Base-by-base conservation (phyloP, 257 asterid genomes). In the Salvia rosmarinus region DNA sequence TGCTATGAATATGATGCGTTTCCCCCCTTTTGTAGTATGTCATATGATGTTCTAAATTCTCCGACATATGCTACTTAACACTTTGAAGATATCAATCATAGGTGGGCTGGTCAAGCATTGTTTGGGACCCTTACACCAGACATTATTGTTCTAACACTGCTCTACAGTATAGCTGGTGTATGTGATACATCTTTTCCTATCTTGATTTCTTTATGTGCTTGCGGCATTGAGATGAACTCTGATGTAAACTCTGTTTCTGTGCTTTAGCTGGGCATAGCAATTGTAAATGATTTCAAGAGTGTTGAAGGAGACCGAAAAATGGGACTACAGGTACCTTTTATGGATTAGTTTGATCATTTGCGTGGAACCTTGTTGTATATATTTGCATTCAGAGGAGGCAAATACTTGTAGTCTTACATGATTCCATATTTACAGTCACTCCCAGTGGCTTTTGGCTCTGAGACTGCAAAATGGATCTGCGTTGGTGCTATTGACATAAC, bases 91-190 rank as follows among this genome's bases (percentile, higher is more conserved):
- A 66, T 82, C 67, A 50, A 70, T 77, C 60, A 55, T 71, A 94
- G 99, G 96, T 94, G 99, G 99, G 99, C 99, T 57, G 99, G 97
- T 71, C 97, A 94, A 86, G 99, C 99, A 64, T 78, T 94, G 77
- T 94, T 94, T 64, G 99, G 99, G 71, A 91, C 96, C 67, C 90
- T 94, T 71, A 86, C 96, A 2, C 95, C 88, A 5, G 97, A 94
- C 77, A 79, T 91, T 66, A 63, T 94, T 61, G 96, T 94, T 70
- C 89, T 94, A 49, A 94, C 99, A 44, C 85, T 91, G 37, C 81
- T 94, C 74, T 94, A 94, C 83, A 91, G 99, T 70, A 71, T 89
- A 57, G 99, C 97, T 32, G 99, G 99, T 77, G 97, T 94, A 89
- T 66, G 87, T 63, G 56, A 73, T 60, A 32, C 20, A 42, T 68